Evolutionary conservation across 2,329 filamentous ascomycete genomes (phyloP).

Genomic region (Epichloe bromicola): DNA sequence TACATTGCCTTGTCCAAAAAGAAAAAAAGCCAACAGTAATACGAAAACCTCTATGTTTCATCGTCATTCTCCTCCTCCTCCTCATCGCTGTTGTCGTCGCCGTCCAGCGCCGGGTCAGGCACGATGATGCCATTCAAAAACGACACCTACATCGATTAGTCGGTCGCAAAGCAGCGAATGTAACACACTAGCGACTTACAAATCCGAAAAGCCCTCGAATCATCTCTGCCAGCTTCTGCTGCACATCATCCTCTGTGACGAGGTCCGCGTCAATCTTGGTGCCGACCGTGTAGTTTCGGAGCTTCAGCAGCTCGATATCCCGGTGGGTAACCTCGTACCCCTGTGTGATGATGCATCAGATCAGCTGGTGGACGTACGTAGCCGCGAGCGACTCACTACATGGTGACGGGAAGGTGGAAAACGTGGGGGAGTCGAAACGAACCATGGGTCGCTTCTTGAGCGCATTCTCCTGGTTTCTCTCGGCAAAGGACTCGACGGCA

Average conservation of each 20-base stretch:
- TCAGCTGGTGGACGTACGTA: neutral
- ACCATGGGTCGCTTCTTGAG: conserved; percentile 82
- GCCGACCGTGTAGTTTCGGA: conserved; percentile 66
- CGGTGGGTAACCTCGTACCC: conserved; percentile 62
- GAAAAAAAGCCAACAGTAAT: neutral
- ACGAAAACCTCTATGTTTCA: neutral
- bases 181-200: conserved; percentile 33
- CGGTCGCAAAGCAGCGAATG: neutral
- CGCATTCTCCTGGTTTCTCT: conserved; percentile 57
- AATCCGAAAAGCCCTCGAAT: conserved; percentile 62
- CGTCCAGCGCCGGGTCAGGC: conserved; percentile 45
- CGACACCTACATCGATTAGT: conserved; percentile 38
- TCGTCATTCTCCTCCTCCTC: conserved; percentile 12
- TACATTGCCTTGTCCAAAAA: neutral
- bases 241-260: conserved; percentile 46
- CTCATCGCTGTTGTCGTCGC: conserved; percentile 26
- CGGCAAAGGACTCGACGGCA: conserved; percentile 56
- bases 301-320: conserved; percentile 68
- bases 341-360: conserved; percentile 26
- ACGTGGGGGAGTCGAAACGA: neutral
- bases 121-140: conserved; percentile 62
- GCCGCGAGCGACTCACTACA: neutral
- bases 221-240: conserved; percentile 51
- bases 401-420: neutral
- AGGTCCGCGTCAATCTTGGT: conserved; percentile 53